Base-by-base conservation (phyloP, 176 grass and related monocot species). In the Carex kokanica region DNA sequence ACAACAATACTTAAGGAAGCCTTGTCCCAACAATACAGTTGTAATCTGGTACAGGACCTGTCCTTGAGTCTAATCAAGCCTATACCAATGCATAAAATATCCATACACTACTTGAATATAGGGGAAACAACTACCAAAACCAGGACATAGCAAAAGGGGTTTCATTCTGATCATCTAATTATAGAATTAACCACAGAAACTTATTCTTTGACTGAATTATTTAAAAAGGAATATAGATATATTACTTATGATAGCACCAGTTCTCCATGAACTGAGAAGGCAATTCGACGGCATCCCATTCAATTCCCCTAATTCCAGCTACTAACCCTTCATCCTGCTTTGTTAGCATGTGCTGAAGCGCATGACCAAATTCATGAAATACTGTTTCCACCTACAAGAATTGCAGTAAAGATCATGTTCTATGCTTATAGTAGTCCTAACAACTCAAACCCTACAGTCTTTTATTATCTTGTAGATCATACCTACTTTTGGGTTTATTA, bases 221-320 rank as follows among this genome's bases (percentile, higher is more conserved):
- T 57, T 72, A 81, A 84, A 11, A 85, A 18, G 34, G 67, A 56
- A 70, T 34, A 87, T 23, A 87, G 27, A 2, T 32, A 53, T 60
- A 66, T 53, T 91, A 98, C 96, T 92, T 95, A 66, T 98, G 96
- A 55, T 98, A 98, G 86, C 96, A 98, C 96, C 96, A 98, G 60
- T 98, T 98, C 78, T 98, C 96, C 96, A 98, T 98, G 82, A 98
- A 98, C 59, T 98, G 96, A 47, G 96, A 98, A 57, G 96, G 96
- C 78, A 98, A 84, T 73, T 98, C 96, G 64, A 98, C 91, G 2
- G 96, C 96, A 95, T 98, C 96, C 96, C 96, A 98, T 85, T 98
- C 96, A 74, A 98, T 91, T 57, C 96, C 93, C 47, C 93, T 90
- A 77, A 98, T 98, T 77, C 96, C 96, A 84, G 96, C 87, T 60